Evolutionary conservation across 768 basidiomycete genomes (phyloP).

Genomic region (Hericium erinaceus): DNA sequence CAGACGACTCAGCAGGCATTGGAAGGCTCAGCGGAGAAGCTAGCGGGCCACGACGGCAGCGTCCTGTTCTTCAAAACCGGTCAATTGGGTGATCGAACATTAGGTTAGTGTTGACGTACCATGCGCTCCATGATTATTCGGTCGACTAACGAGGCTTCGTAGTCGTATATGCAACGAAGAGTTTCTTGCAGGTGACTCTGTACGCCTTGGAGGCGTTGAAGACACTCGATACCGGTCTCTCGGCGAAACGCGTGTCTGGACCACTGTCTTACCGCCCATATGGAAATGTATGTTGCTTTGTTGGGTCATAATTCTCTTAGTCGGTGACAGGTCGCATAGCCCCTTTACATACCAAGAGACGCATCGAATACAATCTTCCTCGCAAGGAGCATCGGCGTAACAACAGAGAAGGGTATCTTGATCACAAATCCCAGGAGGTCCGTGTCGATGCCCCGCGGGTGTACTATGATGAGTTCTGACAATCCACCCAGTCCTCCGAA

Average conservation of each 20-base stretch:
- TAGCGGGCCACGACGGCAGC: conserved; percentile 42
- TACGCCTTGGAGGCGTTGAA: conserved; percentile 51
- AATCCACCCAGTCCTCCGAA: conserved; percentile 28
- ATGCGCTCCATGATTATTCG: background rate
- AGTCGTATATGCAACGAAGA: conserved; percentile 68
- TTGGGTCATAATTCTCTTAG: too few species aligned
- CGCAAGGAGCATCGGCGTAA: conserved; percentile 54
- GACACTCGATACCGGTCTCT: conserved; percentile 25
- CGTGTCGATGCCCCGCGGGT: conserved; percentile 14
- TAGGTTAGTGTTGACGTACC: conserved; percentile 35
- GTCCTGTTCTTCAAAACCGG: conserved; percentile 58
- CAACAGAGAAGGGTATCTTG: conserved; percentile 53
- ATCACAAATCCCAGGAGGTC: conserved; percentile 65
- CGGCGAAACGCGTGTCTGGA: conserved; percentile 26
- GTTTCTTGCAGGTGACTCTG: conserved; percentile 48
- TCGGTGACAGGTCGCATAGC: conserved; percentile 26
- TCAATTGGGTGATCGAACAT: conserved; percentile 38
- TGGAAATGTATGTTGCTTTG: conserved; percentile 45
- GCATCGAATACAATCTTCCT: conserved; percentile 52
- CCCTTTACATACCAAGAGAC: conserved; percentile 64
- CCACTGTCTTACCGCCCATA: conserved; percentile 46
- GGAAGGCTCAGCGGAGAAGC: conserved; percentile 50
- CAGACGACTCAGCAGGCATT: conserved; percentile 36
- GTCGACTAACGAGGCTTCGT: background rate
- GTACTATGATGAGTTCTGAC: background rate